Percentiles rank a stretch among this genome's conserved stretches.
Conservation (phyloP, 2,329 filamentous ascomycete species). For the Taxawa tesnikishii region DNA sequence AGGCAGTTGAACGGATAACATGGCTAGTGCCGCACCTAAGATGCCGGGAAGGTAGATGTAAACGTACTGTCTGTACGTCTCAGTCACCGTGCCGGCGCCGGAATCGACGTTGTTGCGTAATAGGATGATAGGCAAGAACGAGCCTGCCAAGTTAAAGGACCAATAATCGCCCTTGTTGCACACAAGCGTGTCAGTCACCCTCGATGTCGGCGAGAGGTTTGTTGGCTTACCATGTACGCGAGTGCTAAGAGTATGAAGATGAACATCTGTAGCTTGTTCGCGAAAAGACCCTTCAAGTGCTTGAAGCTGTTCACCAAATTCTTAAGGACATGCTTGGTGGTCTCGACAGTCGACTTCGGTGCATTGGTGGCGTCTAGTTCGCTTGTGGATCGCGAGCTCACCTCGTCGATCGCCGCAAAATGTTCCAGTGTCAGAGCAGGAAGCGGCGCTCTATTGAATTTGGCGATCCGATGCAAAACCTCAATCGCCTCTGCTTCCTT, state of each 20-base stretch:
- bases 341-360: background rate
- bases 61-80: conserved; percentile 43
- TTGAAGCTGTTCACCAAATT: conserved; percentile 4
- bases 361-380: background rate
- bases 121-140: conserved; percentile 38
- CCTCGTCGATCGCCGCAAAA: conserved; percentile 2
- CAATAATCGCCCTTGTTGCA: conserved; percentile 5
- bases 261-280: conserved; percentile 4
- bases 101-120: conserved; percentile 38
- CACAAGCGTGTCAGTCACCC: no score
- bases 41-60: conserved; percentile 43
- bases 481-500: conserved; percentile 39
- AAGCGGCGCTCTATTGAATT: conserved; percentile 27
- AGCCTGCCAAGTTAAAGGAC: conserved; percentile 8
- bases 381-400: background rate
- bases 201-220: no score
- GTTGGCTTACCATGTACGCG: no score
- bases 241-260: conserved; percentile 4
- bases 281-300: conserved; percentile 4
- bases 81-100: conserved; percentile 27
- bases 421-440: conserved; percentile 9
- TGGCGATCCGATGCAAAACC: conserved; percentile 30
- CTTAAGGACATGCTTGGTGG: conserved; percentile 1
- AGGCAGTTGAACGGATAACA: conserved; percentile 35
- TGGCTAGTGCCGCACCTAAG: conserved; percentile 37